Evolutionary conservation across 2,329 filamentous ascomycete species (phyloP).

Genomic region (Penicillium oxalicum): DNA sequence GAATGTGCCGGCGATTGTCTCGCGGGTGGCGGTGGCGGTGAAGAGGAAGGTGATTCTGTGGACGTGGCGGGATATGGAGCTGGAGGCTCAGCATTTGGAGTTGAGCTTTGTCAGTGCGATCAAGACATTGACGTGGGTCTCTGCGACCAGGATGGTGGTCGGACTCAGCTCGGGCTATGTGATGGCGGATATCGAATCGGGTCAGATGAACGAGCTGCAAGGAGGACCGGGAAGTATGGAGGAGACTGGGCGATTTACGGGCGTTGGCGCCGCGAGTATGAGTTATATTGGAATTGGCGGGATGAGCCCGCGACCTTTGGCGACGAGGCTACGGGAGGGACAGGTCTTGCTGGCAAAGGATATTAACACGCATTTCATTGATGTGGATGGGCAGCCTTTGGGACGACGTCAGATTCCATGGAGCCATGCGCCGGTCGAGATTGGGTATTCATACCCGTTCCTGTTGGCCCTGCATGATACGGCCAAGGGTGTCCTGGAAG

Average conservation of each 20-base stretch:
- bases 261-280: constrained; percentile 80
- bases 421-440: constrained; percentile 77
- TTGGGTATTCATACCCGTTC: constrained; percentile 96
- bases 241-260: constrained; percentile 71
- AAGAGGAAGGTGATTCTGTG: constrained; percentile 85
- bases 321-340: constrained; percentile 72
- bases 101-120: constrained; percentile 75
- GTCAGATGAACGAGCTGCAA: constrained; percentile 68
- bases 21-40: constrained; percentile 81
- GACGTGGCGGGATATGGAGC: constrained; percentile 94
- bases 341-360: constrained; percentile 95
- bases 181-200: constrained; percentile 74
- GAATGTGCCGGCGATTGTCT: constrained; percentile 88
- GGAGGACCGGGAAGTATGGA: constrained; percentile 69
- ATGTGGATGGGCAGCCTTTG: constrained; percentile 71
- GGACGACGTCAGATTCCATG: constrained; percentile 89
- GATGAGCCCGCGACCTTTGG: constrained; percentile 84
- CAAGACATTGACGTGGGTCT: constrained; percentile 86
- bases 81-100: constrained; percentile 66
- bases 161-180: constrained; percentile 90
- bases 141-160: constrained; percentile 76
- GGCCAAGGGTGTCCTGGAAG: constrained; percentile 77
- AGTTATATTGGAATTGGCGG: constrained; percentile 93
- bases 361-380: constrained; percentile 89
- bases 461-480: constrained; percentile 79